These are phyloP conservation scores for Gonium pectorale DNA, from an alignment of 139 green algal genomes.

Conservation along the genomic window DNA sequence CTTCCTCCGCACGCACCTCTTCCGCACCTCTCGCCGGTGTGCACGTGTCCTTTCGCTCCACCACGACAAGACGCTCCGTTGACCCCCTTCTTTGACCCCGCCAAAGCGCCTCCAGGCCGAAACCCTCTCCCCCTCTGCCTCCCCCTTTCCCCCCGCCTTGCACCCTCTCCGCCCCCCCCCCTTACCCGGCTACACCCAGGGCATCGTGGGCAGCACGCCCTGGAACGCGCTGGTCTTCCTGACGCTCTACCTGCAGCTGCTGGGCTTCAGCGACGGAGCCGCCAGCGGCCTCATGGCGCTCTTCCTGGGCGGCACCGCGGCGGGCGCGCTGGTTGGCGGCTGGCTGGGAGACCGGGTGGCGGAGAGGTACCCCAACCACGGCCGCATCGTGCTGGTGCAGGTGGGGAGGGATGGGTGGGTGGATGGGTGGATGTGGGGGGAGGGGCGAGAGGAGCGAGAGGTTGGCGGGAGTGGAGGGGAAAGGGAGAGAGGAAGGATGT, in stretches of 20 bases:
- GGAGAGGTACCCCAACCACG: slow-evolving; percentile 47
- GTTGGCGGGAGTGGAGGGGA: not conserved
- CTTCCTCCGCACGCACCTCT: too few relatives aligned
- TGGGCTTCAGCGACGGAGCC: slow-evolving; percentile 81
- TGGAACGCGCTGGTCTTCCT: slow-evolving; percentile 81
- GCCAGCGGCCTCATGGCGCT: slow-evolving; percentile 66
- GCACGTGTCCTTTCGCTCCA: too few relatives aligned
- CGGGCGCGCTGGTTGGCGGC: slow-evolving; percentile 60
- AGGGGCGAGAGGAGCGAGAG: not conserved
- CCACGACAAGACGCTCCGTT: too few relatives aligned
- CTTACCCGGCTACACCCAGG: slow-evolving; percentile 69
- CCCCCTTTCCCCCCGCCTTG: not conserved
- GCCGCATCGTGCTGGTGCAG: slow-evolving; percentile 59
- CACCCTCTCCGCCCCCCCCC: not conserved
- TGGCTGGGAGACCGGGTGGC: slow-evolving; percentile 56
- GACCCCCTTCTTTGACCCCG: too few relatives aligned
- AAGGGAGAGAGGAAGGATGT: too few relatives aligned
- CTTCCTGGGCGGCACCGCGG: slow-evolving; percentile 63
- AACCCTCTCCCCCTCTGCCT: not conserved
- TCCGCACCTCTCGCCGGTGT: too few relatives aligned
- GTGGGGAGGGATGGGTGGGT: slow-evolving; percentile 44
- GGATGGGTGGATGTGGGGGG: not conserved
- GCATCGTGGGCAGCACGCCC: slow-evolving; percentile 89
- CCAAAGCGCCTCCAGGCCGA: too few relatives aligned
- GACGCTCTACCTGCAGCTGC: slow-evolving; percentile 88